Conservation (phyloP, 306 rosid genomes). For the Medicago ruthenica region DNA sequence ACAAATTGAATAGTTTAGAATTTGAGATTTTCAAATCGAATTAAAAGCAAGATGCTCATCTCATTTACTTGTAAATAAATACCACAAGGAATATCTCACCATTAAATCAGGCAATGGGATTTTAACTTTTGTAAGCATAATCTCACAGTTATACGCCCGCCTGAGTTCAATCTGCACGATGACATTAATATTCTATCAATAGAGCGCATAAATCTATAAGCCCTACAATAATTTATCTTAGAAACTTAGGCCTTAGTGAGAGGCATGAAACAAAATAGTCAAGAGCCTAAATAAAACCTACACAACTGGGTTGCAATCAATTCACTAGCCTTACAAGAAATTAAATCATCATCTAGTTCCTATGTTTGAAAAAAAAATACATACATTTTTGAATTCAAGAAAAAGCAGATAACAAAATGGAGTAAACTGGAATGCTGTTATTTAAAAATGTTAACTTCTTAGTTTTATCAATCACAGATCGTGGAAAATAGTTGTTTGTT, state of each 20-base stretch:
- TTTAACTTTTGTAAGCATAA: conserved; percentile 97
- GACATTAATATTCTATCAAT: conserved; percentile 34
- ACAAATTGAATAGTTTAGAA: conserved; percentile 6
- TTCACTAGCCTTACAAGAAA: conserved; percentile 30
- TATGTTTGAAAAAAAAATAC: conserved; percentile 18
- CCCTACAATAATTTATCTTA: conserved; percentile 26
- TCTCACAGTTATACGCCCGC: conserved; percentile 97
- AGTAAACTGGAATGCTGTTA: not conserved
- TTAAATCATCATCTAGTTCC: conserved; percentile 1
- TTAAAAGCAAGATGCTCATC: not conserved
- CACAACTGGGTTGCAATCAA: conserved; percentile 6
- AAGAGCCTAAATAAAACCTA: conserved; percentile 29
- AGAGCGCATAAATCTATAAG: conserved; percentile 35
- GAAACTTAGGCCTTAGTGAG: conserved; percentile 16
- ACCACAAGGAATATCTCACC: conserved; percentile 63
- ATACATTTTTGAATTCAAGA: not conserved
- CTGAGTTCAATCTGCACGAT: conserved; percentile 91
- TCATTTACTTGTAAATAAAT: conserved; percentile 22
- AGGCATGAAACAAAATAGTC: conserved; percentile 18
- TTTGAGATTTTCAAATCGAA: not conserved
- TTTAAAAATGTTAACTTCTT: conserved; percentile 17
- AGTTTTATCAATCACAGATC: not conserved
- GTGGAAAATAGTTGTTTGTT: not conserved
- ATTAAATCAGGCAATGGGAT: conserved; percentile 89
- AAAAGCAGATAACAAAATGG: conserved; percentile 11